phyloP scores from a whole-genome alignment of 768 basidiomycete genomes.

The Saitozyma podzolica region DNA sequence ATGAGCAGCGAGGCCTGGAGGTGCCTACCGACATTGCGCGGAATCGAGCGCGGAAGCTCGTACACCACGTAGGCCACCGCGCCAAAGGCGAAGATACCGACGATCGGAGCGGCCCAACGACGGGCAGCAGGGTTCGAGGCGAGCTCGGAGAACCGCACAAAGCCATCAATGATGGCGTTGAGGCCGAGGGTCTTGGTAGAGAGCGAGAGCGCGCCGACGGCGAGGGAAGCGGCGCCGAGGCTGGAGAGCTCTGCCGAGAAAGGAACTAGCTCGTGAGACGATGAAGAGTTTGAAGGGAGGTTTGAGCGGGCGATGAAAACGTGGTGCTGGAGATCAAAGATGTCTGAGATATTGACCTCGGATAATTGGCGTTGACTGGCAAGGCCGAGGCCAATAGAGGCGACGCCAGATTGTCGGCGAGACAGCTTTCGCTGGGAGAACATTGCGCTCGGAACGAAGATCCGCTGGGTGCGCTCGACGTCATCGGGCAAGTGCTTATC shows the following conservation, averaged over 20 bases:
- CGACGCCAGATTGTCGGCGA: conserved; percentile 59
- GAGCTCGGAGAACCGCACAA: conserved; percentile 72
- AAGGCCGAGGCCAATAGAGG: conserved; percentile 80
- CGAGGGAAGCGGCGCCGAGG: conserved; percentile 57
- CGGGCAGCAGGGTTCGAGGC: conserved; percentile 70
- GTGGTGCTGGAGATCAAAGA: conserved; percentile 82
- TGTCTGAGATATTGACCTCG: conserved; percentile 76
- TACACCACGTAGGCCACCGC: conserved; percentile 66
- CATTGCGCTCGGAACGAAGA: conserved; percentile 98
- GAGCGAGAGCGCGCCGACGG: conserved; percentile 84
- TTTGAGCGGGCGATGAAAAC: conserved; percentile 58
- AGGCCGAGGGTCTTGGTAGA: conserved; percentile 78
- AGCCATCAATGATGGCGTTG: conserved; percentile 73
- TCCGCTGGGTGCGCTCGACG: conserved; percentile 74
- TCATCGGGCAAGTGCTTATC: conserved; percentile 71
- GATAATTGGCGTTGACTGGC: conserved; percentile 73
- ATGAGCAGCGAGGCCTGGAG: conserved; percentile 55
- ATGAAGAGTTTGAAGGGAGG: conserved; percentile 49
- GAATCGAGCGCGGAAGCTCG: conserved; percentile 84
- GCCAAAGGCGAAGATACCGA: conserved; percentile 62
- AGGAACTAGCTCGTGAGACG: conserved; percentile 58
- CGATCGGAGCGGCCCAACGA: conserved; percentile 81
- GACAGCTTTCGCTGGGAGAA: conserved; percentile 68
- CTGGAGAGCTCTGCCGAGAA: conserved; percentile 51
- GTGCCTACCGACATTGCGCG: conserved; percentile 82